These are phyloP conservation scores for Tetrapisispora taiwanensis DNA, from an alignment of 805 yeast genomes.

Conservation along the genomic window DNA sequence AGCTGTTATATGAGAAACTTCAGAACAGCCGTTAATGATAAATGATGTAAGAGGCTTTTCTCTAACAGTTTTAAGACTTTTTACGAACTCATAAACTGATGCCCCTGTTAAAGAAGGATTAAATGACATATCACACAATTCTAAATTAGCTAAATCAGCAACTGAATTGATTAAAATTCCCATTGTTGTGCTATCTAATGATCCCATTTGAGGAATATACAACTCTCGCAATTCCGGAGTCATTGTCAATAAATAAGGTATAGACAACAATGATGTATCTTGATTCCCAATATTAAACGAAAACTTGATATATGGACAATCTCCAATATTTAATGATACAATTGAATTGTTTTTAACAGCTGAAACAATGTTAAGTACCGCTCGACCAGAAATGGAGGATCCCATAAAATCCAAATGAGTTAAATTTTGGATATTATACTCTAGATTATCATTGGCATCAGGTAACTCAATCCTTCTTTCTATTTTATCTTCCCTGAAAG, in stretches of 20 bases:
- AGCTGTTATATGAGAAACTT: conserved; percentile 23
- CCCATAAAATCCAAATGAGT: conserved; percentile 23
- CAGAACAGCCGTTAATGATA: conserved; percentile 21
- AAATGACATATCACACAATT: conserved; percentile 22
- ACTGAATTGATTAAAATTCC: conserved; percentile 10
- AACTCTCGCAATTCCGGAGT: conserved; percentile 15
- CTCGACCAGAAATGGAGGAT: conserved; percentile 21
- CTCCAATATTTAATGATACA: conserved; percentile 21
- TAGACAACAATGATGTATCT: conserved; percentile 8
- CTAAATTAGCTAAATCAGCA: conserved; percentile 9
- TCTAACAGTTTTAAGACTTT: conserved; percentile 9
- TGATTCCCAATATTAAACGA: conserved; percentile 1
- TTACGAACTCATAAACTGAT: conserved; percentile 21
- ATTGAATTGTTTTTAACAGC: conserved; percentile 7
- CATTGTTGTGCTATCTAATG: conserved; percentile 16
- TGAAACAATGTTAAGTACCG: conserved; percentile 12
- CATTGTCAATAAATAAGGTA: conserved; percentile 8
- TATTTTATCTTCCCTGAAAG: conserved; percentile 21
- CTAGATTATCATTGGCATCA: not conserved
- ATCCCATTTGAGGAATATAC: conserved; percentile 19
- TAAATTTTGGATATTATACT: conserved; percentile 13
- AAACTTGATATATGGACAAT: conserved; percentile 17
- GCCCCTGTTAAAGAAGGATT: conserved; percentile 26
- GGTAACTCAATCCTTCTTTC: conserved; percentile 5
- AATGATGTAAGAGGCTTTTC: conserved; percentile 14